These are phyloP conservation scores for Plasmodium knowlesi DNA, from an alignment of 169 alveolate species.

Conservation along the genomic window DNA sequence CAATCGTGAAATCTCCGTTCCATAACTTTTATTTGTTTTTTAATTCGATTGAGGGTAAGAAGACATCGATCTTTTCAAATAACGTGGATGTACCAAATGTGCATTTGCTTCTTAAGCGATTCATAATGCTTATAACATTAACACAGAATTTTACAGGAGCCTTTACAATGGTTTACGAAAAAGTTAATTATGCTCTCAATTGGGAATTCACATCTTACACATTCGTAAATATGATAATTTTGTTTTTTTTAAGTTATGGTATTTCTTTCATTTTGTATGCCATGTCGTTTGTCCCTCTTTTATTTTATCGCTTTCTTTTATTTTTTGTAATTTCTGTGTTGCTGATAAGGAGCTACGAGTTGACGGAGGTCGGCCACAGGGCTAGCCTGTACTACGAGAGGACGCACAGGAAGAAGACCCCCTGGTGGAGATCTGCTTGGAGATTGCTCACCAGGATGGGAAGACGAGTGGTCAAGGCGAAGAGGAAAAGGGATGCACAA, in stretches of 20 bases:
- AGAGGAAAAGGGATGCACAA: background rate
- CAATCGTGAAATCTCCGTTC: slow-evolving; percentile 65
- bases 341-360: slow-evolving; percentile 42
- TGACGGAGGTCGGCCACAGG: slow-evolving; percentile 54
- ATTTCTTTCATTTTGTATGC: slow-evolving; percentile 35
- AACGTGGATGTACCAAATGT: slow-evolving; percentile 66
- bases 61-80: slow-evolving; percentile 55
- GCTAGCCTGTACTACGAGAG: slow-evolving; percentile 26
- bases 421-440: slow-evolving; percentile 1
- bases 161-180: slow-evolving; percentile 66
- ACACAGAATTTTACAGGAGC: slow-evolving; percentile 47
- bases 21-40: slow-evolving; percentile 63
- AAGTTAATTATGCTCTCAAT: slow-evolving; percentile 56
- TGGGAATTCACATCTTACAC: slow-evolving; percentile 67
- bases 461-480: background rate
- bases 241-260: slow-evolving; percentile 50
- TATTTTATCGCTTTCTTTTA: slow-evolving; percentile 36
- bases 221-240: slow-evolving; percentile 24
- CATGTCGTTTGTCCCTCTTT: slow-evolving; percentile 40
- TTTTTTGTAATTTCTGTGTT: background rate
- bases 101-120: slow-evolving; percentile 41
- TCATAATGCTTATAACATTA: slow-evolving; percentile 22
- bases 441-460: background rate
- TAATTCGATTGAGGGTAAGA: slow-evolving; percentile 15
- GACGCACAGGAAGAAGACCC: background rate